phyloP scores from a whole-genome alignment of 352 stramenopile genomes.

The Phytophthora agathidicida region DNA sequence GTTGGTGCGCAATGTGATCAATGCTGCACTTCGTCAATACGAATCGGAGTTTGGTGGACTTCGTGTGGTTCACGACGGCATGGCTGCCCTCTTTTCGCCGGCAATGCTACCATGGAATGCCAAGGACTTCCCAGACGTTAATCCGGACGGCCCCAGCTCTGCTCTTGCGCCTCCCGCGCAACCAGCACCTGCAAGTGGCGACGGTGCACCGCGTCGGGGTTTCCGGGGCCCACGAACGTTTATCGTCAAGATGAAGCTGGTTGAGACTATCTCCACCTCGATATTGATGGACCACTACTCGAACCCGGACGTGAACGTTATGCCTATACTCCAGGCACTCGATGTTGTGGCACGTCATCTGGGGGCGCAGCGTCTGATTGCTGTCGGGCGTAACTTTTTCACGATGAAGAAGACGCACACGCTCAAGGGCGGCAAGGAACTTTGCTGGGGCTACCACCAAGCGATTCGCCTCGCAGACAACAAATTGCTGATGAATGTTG shows the following conservation, averaged over 20 bases:
- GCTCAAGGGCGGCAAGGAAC: constrained; percentile 63
- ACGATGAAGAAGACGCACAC: constrained; percentile 62
- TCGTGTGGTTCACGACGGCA: constrained; percentile 62
- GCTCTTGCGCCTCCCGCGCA: constrained; percentile 11
- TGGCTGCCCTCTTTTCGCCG: constrained; percentile 54
- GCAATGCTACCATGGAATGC: constrained; percentile 45
- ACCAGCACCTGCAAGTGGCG: constrained; percentile 1
- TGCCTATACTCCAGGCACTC: constrained; percentile 64
- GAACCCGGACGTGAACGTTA: constrained; percentile 56
- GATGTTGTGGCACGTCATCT: constrained; percentile 68
- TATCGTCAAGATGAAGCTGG: constrained; percentile 64
- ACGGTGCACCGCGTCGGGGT: constrained; percentile 23
- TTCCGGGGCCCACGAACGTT: constrained; percentile 52
- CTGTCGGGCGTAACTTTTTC: constrained; percentile 75
- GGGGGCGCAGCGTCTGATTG: constrained; percentile 54
- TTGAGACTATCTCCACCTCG: constrained; percentile 56
- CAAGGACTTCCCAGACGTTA: constrained; percentile 52
- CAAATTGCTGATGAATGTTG: constrained; percentile 71
- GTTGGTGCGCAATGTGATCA: constrained; percentile 58
- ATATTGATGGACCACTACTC: constrained; percentile 48
- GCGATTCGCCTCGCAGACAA: constrained; percentile 53
- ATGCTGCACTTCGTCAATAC: constrained; percentile 47
- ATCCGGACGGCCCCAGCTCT: constrained; percentile 34
- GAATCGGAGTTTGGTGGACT: constrained; percentile 49
- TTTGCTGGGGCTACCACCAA: constrained; percentile 78